Conservation (phyloP, 805 yeast species). For the Candida bentonensis region DNA sequence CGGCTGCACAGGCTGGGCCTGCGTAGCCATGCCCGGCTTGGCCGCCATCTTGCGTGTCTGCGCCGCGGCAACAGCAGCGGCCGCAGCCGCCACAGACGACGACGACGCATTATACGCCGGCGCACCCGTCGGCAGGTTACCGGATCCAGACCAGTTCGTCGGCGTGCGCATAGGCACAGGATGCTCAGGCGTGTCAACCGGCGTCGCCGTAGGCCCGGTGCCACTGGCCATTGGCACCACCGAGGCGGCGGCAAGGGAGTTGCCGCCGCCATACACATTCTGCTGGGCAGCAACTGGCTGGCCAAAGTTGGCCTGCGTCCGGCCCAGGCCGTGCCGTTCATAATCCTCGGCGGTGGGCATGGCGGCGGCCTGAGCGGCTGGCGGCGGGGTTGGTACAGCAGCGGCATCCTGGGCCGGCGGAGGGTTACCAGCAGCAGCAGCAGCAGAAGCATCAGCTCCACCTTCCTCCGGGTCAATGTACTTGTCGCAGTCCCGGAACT, state of each 20-base stretch:
- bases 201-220: neutral
- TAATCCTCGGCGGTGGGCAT: no score
- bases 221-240: neutral
- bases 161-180: neutral
- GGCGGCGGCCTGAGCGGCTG: no score
- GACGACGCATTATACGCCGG: neutral
- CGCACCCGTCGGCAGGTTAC: neutral
- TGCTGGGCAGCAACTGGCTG: no score
- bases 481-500: constrained; percentile 21
- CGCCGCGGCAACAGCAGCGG: neutral
- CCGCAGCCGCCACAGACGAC: neutral
- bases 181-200: neutral
- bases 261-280: no score
- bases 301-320: no score
- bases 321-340: no score
- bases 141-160: neutral
- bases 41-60: no score
- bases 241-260: neutral
- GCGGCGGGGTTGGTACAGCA: neutral
- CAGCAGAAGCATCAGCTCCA: neutral
- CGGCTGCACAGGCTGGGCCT: neutral
- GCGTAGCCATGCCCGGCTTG: neutral
- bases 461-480: neutral
- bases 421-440: constrained; percentile 3
- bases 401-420: neutral